phyloP scores from a whole-genome alignment of 2,329 filamentous ascomycete species.

The Scortechinia acanthostroma region DNA sequence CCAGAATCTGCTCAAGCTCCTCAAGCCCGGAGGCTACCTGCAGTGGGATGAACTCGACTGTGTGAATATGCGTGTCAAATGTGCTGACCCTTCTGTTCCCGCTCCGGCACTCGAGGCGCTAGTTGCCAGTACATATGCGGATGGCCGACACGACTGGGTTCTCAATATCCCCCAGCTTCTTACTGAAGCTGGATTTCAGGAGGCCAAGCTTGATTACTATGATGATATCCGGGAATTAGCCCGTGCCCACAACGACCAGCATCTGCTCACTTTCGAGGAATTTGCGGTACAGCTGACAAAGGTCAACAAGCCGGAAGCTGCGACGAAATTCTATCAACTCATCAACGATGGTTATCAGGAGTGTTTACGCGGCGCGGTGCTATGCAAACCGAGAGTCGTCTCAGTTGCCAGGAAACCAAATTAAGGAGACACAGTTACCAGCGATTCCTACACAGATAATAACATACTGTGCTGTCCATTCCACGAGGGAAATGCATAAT shows the following conservation, averaged over 20 bases:
- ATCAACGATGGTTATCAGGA: neutral
- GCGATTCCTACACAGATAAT: no score
- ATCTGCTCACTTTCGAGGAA: neutral
- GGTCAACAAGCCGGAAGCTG: neutral
- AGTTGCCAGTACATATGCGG: neutral
- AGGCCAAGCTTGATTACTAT: neutral
- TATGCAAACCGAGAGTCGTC: neutral
- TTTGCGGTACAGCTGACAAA: neutral
- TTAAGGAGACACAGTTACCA: no score
- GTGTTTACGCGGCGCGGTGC: neutral
- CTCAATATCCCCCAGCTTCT: neutral
- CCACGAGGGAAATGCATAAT: no score
- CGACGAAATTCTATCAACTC: neutral
- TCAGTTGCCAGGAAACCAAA: neutral
- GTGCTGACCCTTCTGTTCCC: neutral
- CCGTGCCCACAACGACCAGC: neutral
- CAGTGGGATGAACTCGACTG: constrained; percentile 18
- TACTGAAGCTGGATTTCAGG: neutral
- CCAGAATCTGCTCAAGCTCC: constrained; percentile 10
- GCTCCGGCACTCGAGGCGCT: neutral
- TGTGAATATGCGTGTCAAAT: constrained; percentile 3
- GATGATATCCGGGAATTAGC: neutral
- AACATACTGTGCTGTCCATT: no score
- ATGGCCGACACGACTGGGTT: neutral
- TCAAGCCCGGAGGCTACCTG: constrained; percentile 16